Evolutionary conservation across 1,284 basidiomycete species (phyloP).

Genomic region (Moesziomyces sp.): DNA sequence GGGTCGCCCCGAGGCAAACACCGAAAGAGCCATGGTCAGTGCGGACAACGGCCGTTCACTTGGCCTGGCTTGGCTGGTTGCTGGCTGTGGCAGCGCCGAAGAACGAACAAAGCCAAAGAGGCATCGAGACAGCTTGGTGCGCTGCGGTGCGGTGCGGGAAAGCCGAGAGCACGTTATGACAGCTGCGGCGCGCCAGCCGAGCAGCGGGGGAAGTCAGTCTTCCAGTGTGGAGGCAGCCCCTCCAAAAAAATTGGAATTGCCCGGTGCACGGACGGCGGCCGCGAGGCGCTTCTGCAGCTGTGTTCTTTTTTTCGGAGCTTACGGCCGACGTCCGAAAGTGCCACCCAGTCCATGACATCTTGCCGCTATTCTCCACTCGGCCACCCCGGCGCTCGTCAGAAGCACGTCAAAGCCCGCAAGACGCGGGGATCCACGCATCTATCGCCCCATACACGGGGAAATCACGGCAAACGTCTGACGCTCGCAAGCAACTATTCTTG

Average conservation of each 20-base stretch:
- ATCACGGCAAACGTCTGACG: slow-evolving; percentile 1
- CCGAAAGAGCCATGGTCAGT: slow-evolving; percentile 24
- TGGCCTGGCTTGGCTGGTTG: neutral
- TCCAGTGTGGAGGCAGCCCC: slow-evolving; percentile 8
- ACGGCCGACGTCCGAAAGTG: slow-evolving; percentile 42
- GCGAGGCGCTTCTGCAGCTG: neutral
- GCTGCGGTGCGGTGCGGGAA: slow-evolving; percentile 18
- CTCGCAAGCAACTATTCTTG: neutral
- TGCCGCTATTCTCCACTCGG: slow-evolving; percentile 1
- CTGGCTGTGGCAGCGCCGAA: neutral
- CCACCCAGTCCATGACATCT: slow-evolving; percentile 1
- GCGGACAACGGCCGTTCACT: slow-evolving; percentile 1
- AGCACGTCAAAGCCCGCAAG: neutral
- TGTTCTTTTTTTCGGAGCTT: slow-evolving; percentile 20
- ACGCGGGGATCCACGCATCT: neutral
- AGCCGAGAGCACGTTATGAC: slow-evolving; percentile 16
- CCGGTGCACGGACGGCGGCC: slow-evolving; percentile 16
- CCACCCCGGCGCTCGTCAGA: neutral
- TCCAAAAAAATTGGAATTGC: slow-evolving; percentile 8
- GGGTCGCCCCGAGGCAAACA: slow-evolving; percentile 21
- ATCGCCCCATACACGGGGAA: slow-evolving; percentile 3
- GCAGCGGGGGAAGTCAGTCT: slow-evolving; percentile 1
- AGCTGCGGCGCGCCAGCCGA: slow-evolving; percentile 3
- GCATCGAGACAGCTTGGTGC: neutral
- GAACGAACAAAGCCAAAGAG: neutral